phyloP scores from a whole-genome alignment of 768 basidiomycete species.

The Pulveroboletus sp. region DNA sequence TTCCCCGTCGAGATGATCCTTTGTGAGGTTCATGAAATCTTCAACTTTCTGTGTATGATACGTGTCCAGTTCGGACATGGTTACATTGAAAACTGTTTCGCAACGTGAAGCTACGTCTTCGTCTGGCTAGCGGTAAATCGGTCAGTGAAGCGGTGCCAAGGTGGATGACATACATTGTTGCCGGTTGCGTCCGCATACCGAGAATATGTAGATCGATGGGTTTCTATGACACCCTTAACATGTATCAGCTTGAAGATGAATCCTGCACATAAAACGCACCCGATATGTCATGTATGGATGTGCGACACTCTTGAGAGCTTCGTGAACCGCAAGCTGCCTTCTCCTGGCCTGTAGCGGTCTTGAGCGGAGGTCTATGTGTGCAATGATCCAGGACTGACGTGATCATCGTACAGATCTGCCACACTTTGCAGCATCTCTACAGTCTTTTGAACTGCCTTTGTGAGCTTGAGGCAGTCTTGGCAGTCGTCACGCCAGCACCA shows the following conservation, averaged over 20 bases:
- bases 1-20: conserved; percentile 73
- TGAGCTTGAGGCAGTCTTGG: conserved; percentile 69
- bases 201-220: conserved; percentile 62
- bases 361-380: conserved; percentile 5
- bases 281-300: conserved; percentile 72
- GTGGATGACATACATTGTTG: conserved; percentile 22
- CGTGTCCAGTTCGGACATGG: conserved; percentile 83
- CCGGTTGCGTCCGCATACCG: conserved; percentile 54
- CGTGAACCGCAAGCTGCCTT: conserved; percentile 70
- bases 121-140: conserved; percentile 40
- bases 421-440: conserved; percentile 69
- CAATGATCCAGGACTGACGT: conserved; percentile 44
- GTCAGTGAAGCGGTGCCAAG: neutral
- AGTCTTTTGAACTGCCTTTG: conserved; percentile 73
- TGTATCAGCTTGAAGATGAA: neutral
- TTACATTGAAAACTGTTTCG: conserved; percentile 84
- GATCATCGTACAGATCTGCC: conserved; percentile 75
- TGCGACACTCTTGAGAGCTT: conserved; percentile 67
- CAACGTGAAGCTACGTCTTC: conserved; percentile 69
- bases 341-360: conserved; percentile 52
- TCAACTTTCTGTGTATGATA: conserved; percentile 72
- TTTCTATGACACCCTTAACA: conserved; percentile 63
- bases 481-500: conserved; percentile 88
- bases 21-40: conserved; percentile 55
- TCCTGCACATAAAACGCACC: conserved; percentile 31